A percentile compares a stretch with the other conserved stretches of the same genome.
Evolutionary conservation across 768 basidiomycete species (phyloP).

Genomic region (Amanita jacksonii): DNA sequence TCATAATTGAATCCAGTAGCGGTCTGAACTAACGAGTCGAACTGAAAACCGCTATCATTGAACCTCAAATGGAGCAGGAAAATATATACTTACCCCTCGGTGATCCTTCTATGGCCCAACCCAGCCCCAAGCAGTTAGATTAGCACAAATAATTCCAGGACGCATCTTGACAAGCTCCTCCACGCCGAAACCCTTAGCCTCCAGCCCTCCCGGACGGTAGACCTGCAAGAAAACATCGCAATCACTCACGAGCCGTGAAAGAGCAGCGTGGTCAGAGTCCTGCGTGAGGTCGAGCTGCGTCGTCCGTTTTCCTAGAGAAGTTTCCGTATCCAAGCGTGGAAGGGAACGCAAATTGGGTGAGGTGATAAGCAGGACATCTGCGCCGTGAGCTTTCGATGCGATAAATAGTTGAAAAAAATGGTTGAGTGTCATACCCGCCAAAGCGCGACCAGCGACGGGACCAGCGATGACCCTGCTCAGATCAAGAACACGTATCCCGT

Average conservation of each 20-base stretch:
- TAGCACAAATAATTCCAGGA: slow-evolving; percentile 46
- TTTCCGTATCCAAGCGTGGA: slow-evolving; percentile 45
- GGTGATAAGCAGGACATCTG: slow-evolving; percentile 46
- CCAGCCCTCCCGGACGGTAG: slow-evolving; percentile 45
- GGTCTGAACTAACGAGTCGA: slow-evolving; percentile 57
- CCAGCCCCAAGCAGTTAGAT: slow-evolving; percentile 46
- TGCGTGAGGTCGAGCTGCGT: slow-evolving; percentile 45
- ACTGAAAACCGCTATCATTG: slow-evolving; percentile 26
- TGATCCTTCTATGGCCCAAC: slow-evolving; percentile 46
- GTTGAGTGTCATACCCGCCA: slow-evolving; percentile 33
- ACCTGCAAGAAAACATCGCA: slow-evolving; percentile 55
- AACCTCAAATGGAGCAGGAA: neutral
- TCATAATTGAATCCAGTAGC: slow-evolving; percentile 51
- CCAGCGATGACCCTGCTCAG: slow-evolving; percentile 51
- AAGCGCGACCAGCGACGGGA: slow-evolving; percentile 43
- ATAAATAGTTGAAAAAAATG: neutral
- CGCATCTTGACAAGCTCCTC: slow-evolving; percentile 25
- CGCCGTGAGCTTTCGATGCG: slow-evolving; percentile 36
- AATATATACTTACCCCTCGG: slow-evolving; percentile 38
- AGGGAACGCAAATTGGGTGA: slow-evolving; percentile 44
- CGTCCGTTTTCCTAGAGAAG: slow-evolving; percentile 54
- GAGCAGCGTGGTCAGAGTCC: slow-evolving; percentile 20
- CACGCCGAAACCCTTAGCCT: slow-evolving; percentile 37
- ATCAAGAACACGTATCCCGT: slow-evolving; percentile 47
- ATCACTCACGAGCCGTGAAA: slow-evolving; percentile 27